Percentiles rank a stretch among this genome's conserved stretches.
These are phyloP conservation scores for Auricularia sp. DNA, from an alignment of 768 basidiomycete genomes.

Conservation along the genomic window DNA sequence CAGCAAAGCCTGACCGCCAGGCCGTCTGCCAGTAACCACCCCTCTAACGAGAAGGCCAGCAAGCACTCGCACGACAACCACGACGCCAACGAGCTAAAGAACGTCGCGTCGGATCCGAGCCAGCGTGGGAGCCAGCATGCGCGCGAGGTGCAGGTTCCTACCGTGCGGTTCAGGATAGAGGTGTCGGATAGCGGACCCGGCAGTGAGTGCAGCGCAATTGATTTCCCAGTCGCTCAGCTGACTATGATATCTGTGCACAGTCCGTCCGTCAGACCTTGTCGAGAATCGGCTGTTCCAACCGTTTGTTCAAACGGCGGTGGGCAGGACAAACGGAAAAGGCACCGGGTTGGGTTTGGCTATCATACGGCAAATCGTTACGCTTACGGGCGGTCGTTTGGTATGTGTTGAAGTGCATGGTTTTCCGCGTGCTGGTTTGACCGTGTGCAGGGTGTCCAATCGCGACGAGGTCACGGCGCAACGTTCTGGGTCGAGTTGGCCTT, in stretches of 20 bases:
- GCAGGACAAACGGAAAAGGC: slow-evolving; percentile 29
- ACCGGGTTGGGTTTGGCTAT: slow-evolving; percentile 36
- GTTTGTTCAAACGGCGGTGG: slow-evolving; percentile 26
- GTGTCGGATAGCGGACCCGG: slow-evolving; percentile 13
- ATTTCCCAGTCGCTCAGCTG: neutral
- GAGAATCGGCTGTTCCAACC: slow-evolving; percentile 18
- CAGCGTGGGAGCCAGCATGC: slow-evolving; percentile 4
- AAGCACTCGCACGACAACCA: neutral
- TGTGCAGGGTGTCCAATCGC: slow-evolving; percentile 15
- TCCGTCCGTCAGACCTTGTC: slow-evolving; percentile 17
- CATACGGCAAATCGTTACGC: slow-evolving; percentile 32
- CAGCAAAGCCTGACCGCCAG: neutral
- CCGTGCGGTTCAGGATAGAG: slow-evolving; percentile 13
- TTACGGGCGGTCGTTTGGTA: slow-evolving; percentile 31
- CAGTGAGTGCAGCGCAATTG: slow-evolving; percentile 4
- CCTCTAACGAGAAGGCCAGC: neutral
- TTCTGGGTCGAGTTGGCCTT: slow-evolving; percentile 31
- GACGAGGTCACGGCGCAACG: slow-evolving; percentile 28
- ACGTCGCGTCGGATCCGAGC: neutral
- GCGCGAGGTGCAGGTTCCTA: slow-evolving; percentile 6
- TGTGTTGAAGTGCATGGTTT: neutral
- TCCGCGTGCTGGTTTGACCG: neutral
- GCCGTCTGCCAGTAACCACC: neutral
- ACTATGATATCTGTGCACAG: slow-evolving; percentile 3
- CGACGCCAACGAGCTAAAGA: neutral